Conservation (phyloP, 2,329 filamentous ascomycete species). For the Xylaria sp. region DNA sequence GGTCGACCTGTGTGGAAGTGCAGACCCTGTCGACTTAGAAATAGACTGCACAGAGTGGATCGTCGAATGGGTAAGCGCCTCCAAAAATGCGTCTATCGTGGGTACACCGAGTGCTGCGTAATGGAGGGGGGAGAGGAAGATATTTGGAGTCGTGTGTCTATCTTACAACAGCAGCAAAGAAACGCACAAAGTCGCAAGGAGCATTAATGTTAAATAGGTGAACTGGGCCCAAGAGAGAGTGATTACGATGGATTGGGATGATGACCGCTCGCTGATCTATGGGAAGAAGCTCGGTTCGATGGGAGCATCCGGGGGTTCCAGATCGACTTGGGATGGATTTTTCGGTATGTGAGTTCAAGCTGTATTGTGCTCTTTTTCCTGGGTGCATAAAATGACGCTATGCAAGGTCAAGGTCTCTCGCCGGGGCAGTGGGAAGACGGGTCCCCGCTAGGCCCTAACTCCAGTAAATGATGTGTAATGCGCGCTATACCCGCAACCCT, state of each 20-base stretch:
- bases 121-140: neutral
- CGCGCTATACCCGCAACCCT: constrained; percentile 2
- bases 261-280: constrained; percentile 5
- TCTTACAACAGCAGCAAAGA: constrained; percentile 1
- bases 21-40: neutral
- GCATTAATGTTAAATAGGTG: constrained; percentile 20
- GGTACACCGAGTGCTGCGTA: constrained; percentile 10
- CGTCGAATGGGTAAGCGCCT: constrained; percentile 7
- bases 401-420: constrained; percentile 25
- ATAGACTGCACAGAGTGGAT: constrained; percentile 5
- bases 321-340: constrained; percentile 34
- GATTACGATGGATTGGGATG: constrained; percentile 8
- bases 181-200: neutral
- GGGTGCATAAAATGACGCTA: constrained; percentile 41
- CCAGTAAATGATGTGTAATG: constrained; percentile 26
- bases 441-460: constrained; percentile 4
- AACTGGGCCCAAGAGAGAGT: neutral
- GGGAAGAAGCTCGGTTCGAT: constrained; percentile 31
- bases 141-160: neutral
- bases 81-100: constrained; percentile 26
- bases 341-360: constrained; percentile 18
- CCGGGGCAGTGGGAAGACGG: constrained; percentile 6
- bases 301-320: constrained; percentile 18
- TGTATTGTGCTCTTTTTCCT: constrained; percentile 5
- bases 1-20: neutral